These are phyloP conservation scores for Agrocybe praecox DNA, from an alignment of 768 basidiomycete genomes.

Conservation along the genomic window DNA sequence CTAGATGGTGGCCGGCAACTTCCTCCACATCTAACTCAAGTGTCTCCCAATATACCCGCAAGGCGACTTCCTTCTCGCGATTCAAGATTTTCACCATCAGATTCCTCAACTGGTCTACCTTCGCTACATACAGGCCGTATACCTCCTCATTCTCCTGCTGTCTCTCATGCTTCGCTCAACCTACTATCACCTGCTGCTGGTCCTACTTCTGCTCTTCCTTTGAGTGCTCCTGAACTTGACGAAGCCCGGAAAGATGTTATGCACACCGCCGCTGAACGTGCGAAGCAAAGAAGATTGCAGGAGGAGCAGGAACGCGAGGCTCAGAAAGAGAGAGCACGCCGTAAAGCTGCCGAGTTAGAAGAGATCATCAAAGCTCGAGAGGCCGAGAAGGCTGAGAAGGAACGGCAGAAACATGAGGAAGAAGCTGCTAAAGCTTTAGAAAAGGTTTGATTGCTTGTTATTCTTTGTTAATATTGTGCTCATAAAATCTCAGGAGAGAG, in stretches of 20 bases:
- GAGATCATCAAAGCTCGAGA: conserved; percentile 57
- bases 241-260: conserved; percentile 74
- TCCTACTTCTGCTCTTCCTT: conserved; percentile 30
- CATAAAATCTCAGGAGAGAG: conserved; percentile 27
- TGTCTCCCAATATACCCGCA: conserved; percentile 28
- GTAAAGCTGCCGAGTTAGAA: conserved; percentile 79
- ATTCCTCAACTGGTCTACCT: conserved; percentile 31
- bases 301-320: conserved; percentile 85
- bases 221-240: conserved; percentile 53
- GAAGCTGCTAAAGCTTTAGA: conserved; percentile 11
- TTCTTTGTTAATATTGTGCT: background rate
- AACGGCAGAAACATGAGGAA: conserved; percentile 31
- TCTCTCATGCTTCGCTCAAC: conserved; percentile 42
- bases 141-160: conserved; percentile 45
- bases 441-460: conserved; percentile 7
- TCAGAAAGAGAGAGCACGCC: conserved; percentile 77
- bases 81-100: conserved; percentile 36
- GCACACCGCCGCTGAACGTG: conserved; percentile 85
- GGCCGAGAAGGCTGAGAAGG: conserved; percentile 39
- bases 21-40: conserved; percentile 57
- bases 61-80: conserved; percentile 48
- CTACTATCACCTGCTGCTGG: conserved; percentile 36
- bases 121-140: conserved; percentile 24
- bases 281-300: conserved; percentile 74
- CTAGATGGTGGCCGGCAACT: conserved; percentile 51